Evolutionary conservation across 768 basidiomycete species (phyloP).

Genomic region (Pisolithus tinctorius): DNA sequence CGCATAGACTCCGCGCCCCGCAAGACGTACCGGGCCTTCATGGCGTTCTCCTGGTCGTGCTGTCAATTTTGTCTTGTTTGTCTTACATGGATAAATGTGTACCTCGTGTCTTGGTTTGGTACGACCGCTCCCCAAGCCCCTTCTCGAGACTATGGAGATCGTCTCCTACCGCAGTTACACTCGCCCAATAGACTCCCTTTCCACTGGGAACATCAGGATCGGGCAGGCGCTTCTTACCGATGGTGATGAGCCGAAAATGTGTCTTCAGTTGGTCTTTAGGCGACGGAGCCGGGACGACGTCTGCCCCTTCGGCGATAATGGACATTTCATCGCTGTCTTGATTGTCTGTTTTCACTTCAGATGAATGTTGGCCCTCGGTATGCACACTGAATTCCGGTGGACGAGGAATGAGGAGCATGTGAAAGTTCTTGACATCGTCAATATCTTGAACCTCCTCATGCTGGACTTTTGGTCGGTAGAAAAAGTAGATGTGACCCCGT

Average conservation of each 20-base stretch:
- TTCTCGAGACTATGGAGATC: constrained; percentile 42
- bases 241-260: constrained; percentile 42
- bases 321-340: constrained; percentile 31
- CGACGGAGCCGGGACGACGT: constrained; percentile 41
- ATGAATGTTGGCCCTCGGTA: constrained; percentile 8
- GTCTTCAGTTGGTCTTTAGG: constrained; percentile 30
- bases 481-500: constrained; percentile 57
- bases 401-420: constrained; percentile 54
- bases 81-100: neutral
- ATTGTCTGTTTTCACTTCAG: constrained; percentile 19
- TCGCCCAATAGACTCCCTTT: constrained; percentile 47
- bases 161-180: constrained; percentile 43
- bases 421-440: constrained; percentile 51
- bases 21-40: constrained; percentile 44
- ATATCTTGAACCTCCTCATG: constrained; percentile 45
- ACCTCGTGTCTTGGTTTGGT: constrained; percentile 61
- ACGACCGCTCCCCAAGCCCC: constrained; percentile 43
- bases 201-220: constrained; percentile 34
- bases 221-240: constrained; percentile 56
- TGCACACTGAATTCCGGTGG: constrained; percentile 36
- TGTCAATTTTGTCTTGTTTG: neutral
- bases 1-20: constrained; percentile 53
- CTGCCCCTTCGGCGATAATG: constrained; percentile 37
- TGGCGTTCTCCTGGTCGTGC: constrained; percentile 39
- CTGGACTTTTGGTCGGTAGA: constrained; percentile 55